Conservation (phyloP, 164 flowering plant species). For the Vitis cinerea region DNA sequence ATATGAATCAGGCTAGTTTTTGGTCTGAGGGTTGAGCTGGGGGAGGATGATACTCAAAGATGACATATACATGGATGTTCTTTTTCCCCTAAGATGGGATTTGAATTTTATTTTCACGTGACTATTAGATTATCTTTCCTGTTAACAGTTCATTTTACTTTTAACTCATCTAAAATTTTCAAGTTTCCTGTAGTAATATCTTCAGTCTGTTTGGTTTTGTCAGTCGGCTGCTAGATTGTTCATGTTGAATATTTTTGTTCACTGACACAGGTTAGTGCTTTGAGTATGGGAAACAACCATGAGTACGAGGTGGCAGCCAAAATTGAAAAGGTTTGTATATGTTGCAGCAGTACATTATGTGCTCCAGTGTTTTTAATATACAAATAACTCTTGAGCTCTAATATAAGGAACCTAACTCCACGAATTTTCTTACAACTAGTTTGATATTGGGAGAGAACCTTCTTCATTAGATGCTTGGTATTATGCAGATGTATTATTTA, state of each 20-base stretch:
- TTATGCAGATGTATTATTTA: slow-evolving; percentile 61
- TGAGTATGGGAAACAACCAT: slow-evolving; percentile 82
- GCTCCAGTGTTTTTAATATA: not conserved
- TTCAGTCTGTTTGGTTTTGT: not conserved
- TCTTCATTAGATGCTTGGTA: not conserved
- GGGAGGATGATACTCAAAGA: not conserved
- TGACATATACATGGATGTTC: no score
- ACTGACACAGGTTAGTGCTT: slow-evolving; percentile 47
- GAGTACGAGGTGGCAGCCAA: slow-evolving; percentile 79
- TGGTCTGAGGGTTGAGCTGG: not conserved
- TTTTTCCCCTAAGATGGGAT: not conserved
- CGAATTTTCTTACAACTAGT: not conserved
- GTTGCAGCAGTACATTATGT: not conserved
- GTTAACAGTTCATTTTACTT: not conserved
- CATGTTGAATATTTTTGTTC: slow-evolving; percentile 11
- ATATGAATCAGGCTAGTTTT: not conserved
- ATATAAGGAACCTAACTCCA: not conserved
- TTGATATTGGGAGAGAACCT: not conserved
- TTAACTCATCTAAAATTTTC: not conserved
- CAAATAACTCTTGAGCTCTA: not conserved
- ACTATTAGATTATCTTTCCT: no score
- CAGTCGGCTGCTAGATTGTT: not conserved
- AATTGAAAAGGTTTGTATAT: slow-evolving; percentile 69
- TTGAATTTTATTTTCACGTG: not conserved
- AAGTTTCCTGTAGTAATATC: not conserved